phyloP scores from a whole-genome alignment of 257 asterid genomes.

The Anisodus acutangulus region DNA sequence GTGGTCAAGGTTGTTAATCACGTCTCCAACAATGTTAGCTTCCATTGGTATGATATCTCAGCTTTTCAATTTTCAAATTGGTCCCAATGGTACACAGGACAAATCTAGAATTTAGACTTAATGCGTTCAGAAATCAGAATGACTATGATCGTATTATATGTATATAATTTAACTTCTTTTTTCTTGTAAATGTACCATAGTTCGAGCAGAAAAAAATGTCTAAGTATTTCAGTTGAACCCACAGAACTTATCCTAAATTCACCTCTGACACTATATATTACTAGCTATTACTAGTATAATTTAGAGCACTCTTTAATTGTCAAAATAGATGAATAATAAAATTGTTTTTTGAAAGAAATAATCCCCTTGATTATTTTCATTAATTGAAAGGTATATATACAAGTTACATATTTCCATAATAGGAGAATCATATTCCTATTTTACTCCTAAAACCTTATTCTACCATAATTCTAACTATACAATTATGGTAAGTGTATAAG shows the following conservation, averaged over 20 bases:
- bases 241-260: background rate
- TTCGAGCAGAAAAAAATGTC: background rate
- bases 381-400: too few species aligned
- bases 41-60: constrained; percentile 60
- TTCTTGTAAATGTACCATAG: background rate
- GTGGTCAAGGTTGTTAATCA: constrained; percentile 58
- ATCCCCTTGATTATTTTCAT: too few species aligned
- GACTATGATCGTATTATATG: background rate
- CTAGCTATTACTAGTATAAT: background rate
- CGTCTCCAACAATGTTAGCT: constrained; percentile 60
- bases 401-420: too few species aligned
- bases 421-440: too few species aligned
- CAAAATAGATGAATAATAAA: background rate
- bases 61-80: background rate
- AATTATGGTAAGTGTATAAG: too few species aligned
- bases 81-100: too few species aligned
- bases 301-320: background rate
- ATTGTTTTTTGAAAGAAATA: too few species aligned
- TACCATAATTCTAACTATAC: too few species aligned
- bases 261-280: background rate
- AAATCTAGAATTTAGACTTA: background rate
- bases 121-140: background rate
- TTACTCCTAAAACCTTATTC: too few species aligned
- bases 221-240: background rate
- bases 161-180: too few species aligned